Base-by-base conservation (phyloP, 2,329 filamentous ascomycete species). In the Claviceps sp. region DNA sequence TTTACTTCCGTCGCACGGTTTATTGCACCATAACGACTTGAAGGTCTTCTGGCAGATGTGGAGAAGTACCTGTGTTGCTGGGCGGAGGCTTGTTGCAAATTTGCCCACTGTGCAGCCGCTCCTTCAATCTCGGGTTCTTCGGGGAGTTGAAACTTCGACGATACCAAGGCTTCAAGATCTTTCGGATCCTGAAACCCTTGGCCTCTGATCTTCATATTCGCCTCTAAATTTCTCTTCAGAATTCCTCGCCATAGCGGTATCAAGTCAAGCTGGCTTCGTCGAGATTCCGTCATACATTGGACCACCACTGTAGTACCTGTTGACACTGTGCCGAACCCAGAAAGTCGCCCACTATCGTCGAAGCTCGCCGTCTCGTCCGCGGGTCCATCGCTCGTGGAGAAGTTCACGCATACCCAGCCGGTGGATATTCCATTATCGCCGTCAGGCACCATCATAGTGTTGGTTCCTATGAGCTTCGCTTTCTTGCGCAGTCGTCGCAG, bases 341-440 rank as follows among this genome's bases (percentile, higher is more conserved):
- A 82, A 53, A 90, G 81, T 8, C 77, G 73, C 14, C 80, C 74
- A 13, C 70, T 67, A 16, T 71, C 69, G 20, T 75, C 72, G 40
- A 75, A 63, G 26, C 71, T 67, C 11, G 68, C 64, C 14, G 68
- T 63, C 55, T 79, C 74, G 8, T 64, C 62, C 16, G 64, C 61
- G n/a, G 75, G 72, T 22, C 78, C 76, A 44, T 84, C 79, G 1
- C 88, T 75, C 16, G 78, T 79, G 4, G 87, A 88, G 9, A 93
- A 78, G 63, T 95, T 94, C 55, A 97, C 86, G 67, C 93, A 98
- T 20, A 98, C 85, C 93, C 93, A 98, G 9, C 89, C 90, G 1
- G 91, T 96, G 13, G 85, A 84, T 50, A 95, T 86, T 2, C 90
- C 91, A 62, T 96, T 88, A 59, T 95, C 90, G 1, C 77, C 71